Conservation (phyloP, 352 stramenopile genomes). For the Phytophthora idaei region DNA sequence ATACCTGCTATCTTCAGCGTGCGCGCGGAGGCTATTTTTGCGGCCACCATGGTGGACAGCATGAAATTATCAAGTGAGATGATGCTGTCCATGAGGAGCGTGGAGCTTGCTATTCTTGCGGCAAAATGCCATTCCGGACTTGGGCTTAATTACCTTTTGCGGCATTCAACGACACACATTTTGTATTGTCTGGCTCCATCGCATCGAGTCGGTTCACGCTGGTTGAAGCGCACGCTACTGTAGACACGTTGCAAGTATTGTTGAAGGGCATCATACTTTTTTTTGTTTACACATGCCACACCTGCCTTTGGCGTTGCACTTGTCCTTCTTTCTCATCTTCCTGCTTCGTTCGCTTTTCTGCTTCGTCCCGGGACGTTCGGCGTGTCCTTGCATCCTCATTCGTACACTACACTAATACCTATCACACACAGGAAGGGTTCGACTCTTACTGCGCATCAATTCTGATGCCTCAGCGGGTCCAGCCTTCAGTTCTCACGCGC, state of each 20-base stretch:
- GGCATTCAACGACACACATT: slow-evolving; percentile 19
- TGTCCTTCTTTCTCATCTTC: slow-evolving; percentile 7
- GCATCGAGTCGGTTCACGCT: slow-evolving; percentile 26
- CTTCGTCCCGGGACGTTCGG: slow-evolving; percentile 20
- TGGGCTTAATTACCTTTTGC: background rate
- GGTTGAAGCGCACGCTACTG: slow-evolving; percentile 11
- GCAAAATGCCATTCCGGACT: background rate
- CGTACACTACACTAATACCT: slow-evolving; percentile 33
- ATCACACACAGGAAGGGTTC: slow-evolving; percentile 31
- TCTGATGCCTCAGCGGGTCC: background rate
- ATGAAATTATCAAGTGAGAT: no score
- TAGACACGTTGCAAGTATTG: slow-evolving; percentile 10
- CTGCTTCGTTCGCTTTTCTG: slow-evolving; percentile 14
- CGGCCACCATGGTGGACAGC: background rate
- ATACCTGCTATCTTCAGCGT: slow-evolving; percentile 18
- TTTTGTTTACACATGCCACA: slow-evolving; percentile 33
- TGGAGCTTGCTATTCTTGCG: no score
- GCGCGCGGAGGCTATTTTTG: slow-evolving; percentile 21
- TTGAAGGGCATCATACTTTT: slow-evolving; percentile 34
- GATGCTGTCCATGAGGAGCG: no score
- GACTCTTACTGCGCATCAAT: slow-evolving; percentile 17
- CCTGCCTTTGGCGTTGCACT: slow-evolving; percentile 21
- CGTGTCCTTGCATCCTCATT: slow-evolving; percentile 27
- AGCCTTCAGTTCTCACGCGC: slow-evolving; percentile 4
- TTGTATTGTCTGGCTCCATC: slow-evolving; percentile 12